Base-by-base conservation (phyloP, 306 rosid genomes). In the Calophaca sinica region DNA sequence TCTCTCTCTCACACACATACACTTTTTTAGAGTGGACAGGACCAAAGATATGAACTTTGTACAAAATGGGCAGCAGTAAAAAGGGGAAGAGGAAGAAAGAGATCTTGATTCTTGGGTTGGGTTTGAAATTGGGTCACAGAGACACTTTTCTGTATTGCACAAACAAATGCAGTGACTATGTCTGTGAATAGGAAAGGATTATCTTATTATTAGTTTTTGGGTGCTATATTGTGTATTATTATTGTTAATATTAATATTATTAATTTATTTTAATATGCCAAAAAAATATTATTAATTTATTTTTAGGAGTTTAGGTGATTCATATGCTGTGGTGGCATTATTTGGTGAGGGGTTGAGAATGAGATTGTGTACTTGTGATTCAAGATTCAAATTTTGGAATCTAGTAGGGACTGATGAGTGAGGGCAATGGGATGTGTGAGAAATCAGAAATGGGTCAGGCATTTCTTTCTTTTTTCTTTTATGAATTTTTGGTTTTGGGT, bases 331-430 rank as follows among this genome's bases (percentile, higher is more conserved):
- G 9, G 10, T 42, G 11, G 48, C 9, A 42, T 2, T 7, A 12
- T 1, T 39, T 29, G 67, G 64, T 42, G 38, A 44, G 9, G 46
- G 80, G 31, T 35, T 42, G 42, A 52, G 44, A 54, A 57, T 33
- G 72, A n/a, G 38, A 41, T 50, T 41, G 48, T 42, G 36, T 33
- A 64, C 10, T 41, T 64, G 48, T 29, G 59, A 72, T 49, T 62
- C 36, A 39, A 72, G 72, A 77, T 82, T 77, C 62, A 50, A 59
- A 20, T 0, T 82, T 73, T 36, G 63, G 80, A 76, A 81, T 71
- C 63, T 13, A 52, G 11, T 42, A 6, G 42, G 26, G 42, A 12
- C 36, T 73, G 73, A 49, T 14, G 36, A 2, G 36, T 32, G 58
- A 68, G 65, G 76, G 36, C 20, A 36, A 10, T 13, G 55, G 31